Evolutionary conservation across 768 basidiomycete genomes (phyloP).

Genomic region (Russula compacta): DNA sequence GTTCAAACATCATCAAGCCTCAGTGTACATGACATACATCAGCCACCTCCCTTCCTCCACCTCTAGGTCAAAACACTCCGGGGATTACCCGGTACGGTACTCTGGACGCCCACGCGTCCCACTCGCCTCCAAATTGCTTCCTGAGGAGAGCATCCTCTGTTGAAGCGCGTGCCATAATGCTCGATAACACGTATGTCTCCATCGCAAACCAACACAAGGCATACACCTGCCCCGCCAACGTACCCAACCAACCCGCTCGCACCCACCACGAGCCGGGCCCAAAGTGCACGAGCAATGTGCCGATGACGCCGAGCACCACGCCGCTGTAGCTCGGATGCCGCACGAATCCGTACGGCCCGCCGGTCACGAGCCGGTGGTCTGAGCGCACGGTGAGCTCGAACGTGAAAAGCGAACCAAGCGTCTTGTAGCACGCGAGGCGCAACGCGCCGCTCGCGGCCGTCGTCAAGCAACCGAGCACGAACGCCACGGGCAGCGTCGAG

Average conservation of each 20-base stretch:
- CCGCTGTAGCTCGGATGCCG: slow-evolving; percentile 23
- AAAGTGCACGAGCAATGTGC: slow-evolving; percentile 15
- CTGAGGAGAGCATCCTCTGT: slow-evolving; percentile 11
- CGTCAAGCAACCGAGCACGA: slow-evolving; percentile 9
- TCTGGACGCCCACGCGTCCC: slow-evolving; percentile 17
- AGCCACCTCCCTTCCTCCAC: not conserved
- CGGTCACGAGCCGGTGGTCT: slow-evolving; percentile 21
- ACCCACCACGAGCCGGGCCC: slow-evolving; percentile 19
- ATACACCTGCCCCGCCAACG: slow-evolving; percentile 3
- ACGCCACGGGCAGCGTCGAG: not conserved
- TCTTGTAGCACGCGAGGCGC: slow-evolving; percentile 15
- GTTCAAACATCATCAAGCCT: not conserved
- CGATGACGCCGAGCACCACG: slow-evolving; percentile 15
- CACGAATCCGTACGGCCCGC: slow-evolving; percentile 21
- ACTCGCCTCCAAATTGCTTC: slow-evolving; percentile 15
- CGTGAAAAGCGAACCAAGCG: slow-evolving; percentile 19
- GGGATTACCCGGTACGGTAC: slow-evolving; percentile 17
- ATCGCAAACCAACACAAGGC: slow-evolving; percentile 10
- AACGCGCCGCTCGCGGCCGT: slow-evolving; percentile 9
- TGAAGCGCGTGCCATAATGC: slow-evolving; percentile 13
- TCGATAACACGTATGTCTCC: slow-evolving; percentile 13
- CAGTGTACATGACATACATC: not conserved
- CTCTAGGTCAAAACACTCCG: slow-evolving; percentile 9
- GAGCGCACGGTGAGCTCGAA: slow-evolving; percentile 18
- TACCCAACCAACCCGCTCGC: slow-evolving; percentile 5